Percentiles rank a stretch among this genome's conserved stretches.
phyloP scores from a whole-genome alignment of 2,329 filamentous ascomycete genomes.

The Clarireedia monteithiana region DNA sequence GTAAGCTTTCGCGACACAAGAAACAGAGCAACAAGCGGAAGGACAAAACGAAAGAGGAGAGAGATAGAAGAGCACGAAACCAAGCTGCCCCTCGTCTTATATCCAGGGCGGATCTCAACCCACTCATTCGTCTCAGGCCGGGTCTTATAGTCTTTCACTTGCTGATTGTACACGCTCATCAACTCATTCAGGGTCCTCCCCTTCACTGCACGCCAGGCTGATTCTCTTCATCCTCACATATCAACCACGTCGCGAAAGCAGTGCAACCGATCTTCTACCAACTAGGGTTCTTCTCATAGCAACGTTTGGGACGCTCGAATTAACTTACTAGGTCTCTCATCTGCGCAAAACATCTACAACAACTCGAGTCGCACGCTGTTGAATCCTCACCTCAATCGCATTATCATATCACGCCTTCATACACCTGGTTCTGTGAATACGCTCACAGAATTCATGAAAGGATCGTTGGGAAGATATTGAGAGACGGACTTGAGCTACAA shows the following conservation, averaged over 20 bases:
- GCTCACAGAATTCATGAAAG: neutral
- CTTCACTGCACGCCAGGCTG: too few species aligned
- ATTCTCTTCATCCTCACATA: too few species aligned
- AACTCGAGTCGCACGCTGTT: neutral
- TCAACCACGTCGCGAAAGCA: too few species aligned
- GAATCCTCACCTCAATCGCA: neutral
- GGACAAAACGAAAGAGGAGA: neutral
- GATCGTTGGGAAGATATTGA: neutral
- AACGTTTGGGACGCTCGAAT: too few species aligned
- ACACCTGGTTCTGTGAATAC: too few species aligned
- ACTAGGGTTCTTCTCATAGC: too few species aligned
- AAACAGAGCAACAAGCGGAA: neutral
- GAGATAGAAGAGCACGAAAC: neutral
- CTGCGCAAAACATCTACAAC: neutral
- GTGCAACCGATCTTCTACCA: too few species aligned
- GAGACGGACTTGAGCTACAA: slow-evolving; percentile 4
- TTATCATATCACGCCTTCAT: neutral
- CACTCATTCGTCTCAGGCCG: neutral
- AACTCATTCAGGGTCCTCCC: too few species aligned
- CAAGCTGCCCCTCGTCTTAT: neutral
- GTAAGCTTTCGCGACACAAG: neutral
- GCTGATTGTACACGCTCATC: too few species aligned
- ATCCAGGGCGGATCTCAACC: neutral
- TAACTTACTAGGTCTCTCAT: too few species aligned
- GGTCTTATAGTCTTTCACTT: too few species aligned